Percentiles rank a stretch among this genome's conserved stretches.
phyloP scores from a whole-genome alignment of 768 basidiomycete genomes.

The Calocera viscosa region DNA sequence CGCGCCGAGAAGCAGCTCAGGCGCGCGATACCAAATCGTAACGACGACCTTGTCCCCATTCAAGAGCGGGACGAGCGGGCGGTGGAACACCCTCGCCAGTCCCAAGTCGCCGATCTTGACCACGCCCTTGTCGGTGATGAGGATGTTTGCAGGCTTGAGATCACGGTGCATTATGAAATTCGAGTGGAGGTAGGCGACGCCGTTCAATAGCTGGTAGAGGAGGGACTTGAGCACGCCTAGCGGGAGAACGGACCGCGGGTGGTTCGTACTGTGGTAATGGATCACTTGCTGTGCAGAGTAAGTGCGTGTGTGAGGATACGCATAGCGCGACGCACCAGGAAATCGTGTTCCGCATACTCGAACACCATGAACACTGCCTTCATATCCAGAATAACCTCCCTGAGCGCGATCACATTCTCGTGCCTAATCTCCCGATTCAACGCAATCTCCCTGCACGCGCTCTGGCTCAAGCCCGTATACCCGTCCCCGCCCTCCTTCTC shows the following conservation, averaged over 20 bases:
- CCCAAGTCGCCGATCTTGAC: slow-evolving; percentile 99
- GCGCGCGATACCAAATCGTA: slow-evolving; percentile 98
- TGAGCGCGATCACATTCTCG: slow-evolving; percentile 79
- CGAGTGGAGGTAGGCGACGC: slow-evolving; percentile 87
- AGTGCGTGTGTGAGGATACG: not conserved
- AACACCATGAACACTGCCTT: slow-evolving; percentile 99
- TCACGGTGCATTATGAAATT: slow-evolving; percentile 93
- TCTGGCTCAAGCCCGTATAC: slow-evolving; percentile 96
- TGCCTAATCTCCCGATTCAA: slow-evolving; percentile 81
- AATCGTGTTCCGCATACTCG: slow-evolving; percentile 98
- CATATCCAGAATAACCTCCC: slow-evolving; percentile 93
- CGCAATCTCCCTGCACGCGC: slow-evolving; percentile 95
- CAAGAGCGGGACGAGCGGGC: slow-evolving; percentile 83
- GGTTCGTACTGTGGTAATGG: slow-evolving; percentile 88
- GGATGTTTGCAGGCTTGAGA: slow-evolving; percentile 96
- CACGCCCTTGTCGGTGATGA: slow-evolving; percentile 74
- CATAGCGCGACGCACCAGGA: slow-evolving; percentile 53
- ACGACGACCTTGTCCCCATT: slow-evolving; percentile 97
- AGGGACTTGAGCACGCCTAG: slow-evolving; percentile 78
- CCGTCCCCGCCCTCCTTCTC: slow-evolving; percentile 97
- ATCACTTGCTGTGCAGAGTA: slow-evolving; percentile 71
- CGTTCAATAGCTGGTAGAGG: slow-evolving; percentile 86
- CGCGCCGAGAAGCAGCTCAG: slow-evolving; percentile 88
- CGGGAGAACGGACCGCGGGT: slow-evolving; percentile 57
- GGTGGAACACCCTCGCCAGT: slow-evolving; percentile 78